phyloP scores from a whole-genome alignment of 2,329 filamentous ascomycete genomes.

The Sporothrix humicola region DNA sequence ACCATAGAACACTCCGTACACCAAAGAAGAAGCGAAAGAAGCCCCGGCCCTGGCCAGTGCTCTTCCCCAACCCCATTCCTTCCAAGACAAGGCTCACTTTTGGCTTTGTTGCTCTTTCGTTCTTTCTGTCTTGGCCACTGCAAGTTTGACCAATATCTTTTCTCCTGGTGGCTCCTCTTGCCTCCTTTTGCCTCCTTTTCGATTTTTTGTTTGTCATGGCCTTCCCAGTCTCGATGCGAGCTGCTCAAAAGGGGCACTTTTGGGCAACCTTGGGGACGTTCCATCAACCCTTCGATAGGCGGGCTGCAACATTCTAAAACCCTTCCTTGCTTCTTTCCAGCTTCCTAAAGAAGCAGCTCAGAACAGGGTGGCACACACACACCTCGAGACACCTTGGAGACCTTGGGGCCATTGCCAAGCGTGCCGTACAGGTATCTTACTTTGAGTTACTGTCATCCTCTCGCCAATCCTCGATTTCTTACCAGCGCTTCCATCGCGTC shows the following conservation, averaged over 20 bases:
- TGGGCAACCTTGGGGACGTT: background rate
- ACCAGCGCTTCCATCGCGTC: background rate
- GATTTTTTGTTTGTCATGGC: slow-evolving; percentile 11
- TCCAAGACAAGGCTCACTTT: slow-evolving; percentile 15
- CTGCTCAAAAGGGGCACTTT: slow-evolving; percentile 4
- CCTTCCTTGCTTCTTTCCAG: slow-evolving; percentile 12
- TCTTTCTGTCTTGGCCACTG: background rate
- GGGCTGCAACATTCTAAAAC: background rate
- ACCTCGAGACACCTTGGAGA: background rate
- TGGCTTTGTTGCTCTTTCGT: background rate
- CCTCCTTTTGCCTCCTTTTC: background rate
- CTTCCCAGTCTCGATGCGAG: background rate
- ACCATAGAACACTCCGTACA: background rate
- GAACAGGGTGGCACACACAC: background rate
- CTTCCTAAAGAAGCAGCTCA: slow-evolving; percentile 31
- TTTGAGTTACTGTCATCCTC: background rate
- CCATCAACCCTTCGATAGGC: background rate
- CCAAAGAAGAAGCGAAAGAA: background rate
- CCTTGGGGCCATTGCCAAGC: background rate
- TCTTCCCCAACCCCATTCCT: background rate
- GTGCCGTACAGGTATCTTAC: background rate
- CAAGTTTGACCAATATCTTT: background rate
- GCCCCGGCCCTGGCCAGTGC: background rate
- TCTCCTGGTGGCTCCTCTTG: background rate
- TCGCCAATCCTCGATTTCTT: background rate